Evolutionary conservation across 805 yeast species (phyloP).

Genomic region (Candida mattraensis): DNA sequence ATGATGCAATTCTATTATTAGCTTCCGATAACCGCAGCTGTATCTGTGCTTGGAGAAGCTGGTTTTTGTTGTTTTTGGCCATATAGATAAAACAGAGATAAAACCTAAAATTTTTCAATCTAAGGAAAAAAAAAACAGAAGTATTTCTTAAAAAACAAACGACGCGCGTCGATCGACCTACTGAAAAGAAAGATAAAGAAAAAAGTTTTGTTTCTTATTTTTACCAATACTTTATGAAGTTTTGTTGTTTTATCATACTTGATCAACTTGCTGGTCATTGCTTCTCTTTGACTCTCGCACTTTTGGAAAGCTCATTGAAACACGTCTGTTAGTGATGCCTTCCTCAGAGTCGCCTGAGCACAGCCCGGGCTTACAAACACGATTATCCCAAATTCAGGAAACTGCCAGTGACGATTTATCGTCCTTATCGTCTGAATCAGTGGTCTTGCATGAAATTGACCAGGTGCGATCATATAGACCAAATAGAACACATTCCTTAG

Average conservation of each 20-base stretch:
- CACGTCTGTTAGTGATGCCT: too few species aligned
- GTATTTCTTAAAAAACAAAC: slow-evolving; percentile 1
- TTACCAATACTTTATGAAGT: too few species aligned
- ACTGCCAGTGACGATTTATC: neutral
- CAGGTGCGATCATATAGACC: slow-evolving; percentile 3
- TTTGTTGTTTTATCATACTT: neutral
- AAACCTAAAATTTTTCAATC: neutral
- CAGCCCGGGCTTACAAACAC: too few species aligned
- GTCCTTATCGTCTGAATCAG: neutral
- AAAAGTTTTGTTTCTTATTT: too few species aligned
- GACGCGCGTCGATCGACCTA: slow-evolving; percentile 7
- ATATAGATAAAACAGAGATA: too few species aligned
- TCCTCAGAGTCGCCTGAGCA: too few species aligned
- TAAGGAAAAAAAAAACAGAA: slow-evolving; percentile 1
- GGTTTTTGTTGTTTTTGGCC: slow-evolving; percentile 47
- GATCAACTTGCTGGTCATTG: neutral
- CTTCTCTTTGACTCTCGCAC: too few species aligned
- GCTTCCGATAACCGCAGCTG: slow-evolving; percentile 42
- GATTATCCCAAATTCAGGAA: neutral
- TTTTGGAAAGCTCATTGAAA: too few species aligned
- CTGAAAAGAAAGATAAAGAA: too few species aligned
- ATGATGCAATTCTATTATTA: slow-evolving; percentile 37
- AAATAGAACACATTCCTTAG: too few species aligned
- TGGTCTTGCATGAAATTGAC: slow-evolving; percentile 2
- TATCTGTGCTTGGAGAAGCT: slow-evolving; percentile 46